Evolutionary conservation across 495 filamentous ascomycete genomes (phyloP).

Genomic region (Lophium mytilinum): DNA sequence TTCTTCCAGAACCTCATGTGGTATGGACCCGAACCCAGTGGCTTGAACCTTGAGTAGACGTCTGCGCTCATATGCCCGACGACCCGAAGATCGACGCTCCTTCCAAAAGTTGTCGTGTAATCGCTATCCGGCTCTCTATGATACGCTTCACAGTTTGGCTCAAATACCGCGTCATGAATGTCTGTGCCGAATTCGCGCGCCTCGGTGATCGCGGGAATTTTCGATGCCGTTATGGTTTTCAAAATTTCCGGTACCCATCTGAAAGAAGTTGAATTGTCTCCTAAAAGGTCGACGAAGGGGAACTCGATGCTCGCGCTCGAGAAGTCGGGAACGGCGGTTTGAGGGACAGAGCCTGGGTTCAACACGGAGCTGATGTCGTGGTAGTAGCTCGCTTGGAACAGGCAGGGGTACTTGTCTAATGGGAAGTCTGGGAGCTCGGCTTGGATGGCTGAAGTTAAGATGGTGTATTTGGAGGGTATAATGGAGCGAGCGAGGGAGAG

Average conservation of each 20-base stretch:
- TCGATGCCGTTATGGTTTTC: conserved; percentile 15
- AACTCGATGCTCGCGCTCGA: conserved; percentile 18
- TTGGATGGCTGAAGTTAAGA: conserved; percentile 11
- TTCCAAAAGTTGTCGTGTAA: no score
- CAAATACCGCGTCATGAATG: conserved; percentile 8
- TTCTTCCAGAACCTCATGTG: conserved; percentile 19
- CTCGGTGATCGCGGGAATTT: conserved; percentile 13
- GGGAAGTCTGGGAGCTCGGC: conserved; percentile 12
- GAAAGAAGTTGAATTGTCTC: conserved; percentile 15
- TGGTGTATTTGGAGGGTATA: conserved; percentile 18
- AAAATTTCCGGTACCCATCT: conserved; percentile 17
- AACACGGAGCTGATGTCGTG: conserved; percentile 17
- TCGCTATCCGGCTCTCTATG: neutral
- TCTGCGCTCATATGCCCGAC: conserved; percentile 6
- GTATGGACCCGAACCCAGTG: neutral
- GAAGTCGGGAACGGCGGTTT: neutral
- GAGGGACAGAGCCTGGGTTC: neutral
- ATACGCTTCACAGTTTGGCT: conserved; percentile 18
- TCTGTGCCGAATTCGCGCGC: conserved; percentile 15
- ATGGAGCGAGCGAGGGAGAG: conserved; percentile 14
- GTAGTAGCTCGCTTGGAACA: conserved; percentile 20
- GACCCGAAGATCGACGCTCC: conserved; percentile 13
- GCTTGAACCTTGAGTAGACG: conserved; percentile 4
- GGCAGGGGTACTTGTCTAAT: conserved; percentile 16
- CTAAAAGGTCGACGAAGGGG: conserved; percentile 17